Conservation (phyloP, 1,284 basidiomycete species). For the Moniliella sp. region DNA sequence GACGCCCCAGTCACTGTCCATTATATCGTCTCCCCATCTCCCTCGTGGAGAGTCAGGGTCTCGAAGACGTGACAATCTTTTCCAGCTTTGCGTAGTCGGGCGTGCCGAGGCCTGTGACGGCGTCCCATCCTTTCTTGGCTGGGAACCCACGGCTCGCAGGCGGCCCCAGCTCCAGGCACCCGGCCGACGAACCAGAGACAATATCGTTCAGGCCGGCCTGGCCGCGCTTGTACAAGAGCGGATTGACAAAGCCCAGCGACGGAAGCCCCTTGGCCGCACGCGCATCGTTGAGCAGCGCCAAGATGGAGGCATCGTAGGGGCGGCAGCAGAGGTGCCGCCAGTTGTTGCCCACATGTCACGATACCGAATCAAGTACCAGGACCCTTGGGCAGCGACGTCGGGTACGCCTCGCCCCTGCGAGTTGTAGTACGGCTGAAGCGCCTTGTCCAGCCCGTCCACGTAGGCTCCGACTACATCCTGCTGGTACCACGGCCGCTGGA, state of each 20-base stretch:
- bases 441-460: background rate
- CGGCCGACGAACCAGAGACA: slow-evolving; percentile 35
- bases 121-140: slow-evolving; percentile 17
- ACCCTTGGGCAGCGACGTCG: slow-evolving; percentile 5
- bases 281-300: slow-evolving; percentile 46
- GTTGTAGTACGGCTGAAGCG: slow-evolving; percentile 1
- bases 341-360: slow-evolving; percentile 20
- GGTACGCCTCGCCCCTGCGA: slow-evolving; percentile 3
- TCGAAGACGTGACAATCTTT: too few species aligned
- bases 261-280: slow-evolving; percentile 29
- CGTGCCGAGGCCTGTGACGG: slow-evolving; percentile 20
- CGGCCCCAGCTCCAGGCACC: slow-evolving; percentile 7
- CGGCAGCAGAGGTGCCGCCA: slow-evolving; percentile 41
- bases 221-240: slow-evolving; percentile 35
- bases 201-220: slow-evolving; percentile 39
- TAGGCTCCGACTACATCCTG: slow-evolving; percentile 1
- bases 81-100: too few species aligned
- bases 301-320: slow-evolving; percentile 40
- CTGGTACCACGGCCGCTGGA: slow-evolving; percentile 3
- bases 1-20: too few species aligned
- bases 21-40: too few species aligned
- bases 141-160: slow-evolving; percentile 13
- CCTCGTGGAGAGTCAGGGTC: too few species aligned
- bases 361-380: slow-evolving; percentile 1
- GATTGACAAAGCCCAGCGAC: slow-evolving; percentile 40